Evolutionary conservation across 345 rosid genomes (phyloP).

Genomic region (Turnera subulata): DNA sequence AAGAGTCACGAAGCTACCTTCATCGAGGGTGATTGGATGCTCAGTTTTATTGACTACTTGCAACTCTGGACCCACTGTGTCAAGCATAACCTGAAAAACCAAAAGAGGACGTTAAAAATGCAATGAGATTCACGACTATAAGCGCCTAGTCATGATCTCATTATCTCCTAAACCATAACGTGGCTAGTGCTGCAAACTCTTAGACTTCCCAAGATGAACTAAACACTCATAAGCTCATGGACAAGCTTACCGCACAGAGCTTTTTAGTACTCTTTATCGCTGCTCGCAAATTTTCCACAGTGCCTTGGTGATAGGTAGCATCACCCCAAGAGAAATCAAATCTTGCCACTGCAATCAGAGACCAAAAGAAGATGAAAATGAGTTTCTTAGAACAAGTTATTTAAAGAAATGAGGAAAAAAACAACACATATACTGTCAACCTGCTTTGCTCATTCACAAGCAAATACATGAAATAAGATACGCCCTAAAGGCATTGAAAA

Average conservation of each 20-base stretch:
- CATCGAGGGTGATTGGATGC: slow-evolving; percentile 49
- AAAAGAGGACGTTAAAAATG: slow-evolving; percentile 4
- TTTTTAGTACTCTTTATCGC: slow-evolving; percentile 78
- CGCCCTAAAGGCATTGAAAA: not conserved
- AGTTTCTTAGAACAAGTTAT: no score
- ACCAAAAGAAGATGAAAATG: not conserved
- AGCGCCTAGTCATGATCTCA: no score
- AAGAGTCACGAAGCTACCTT: slow-evolving; percentile 41
- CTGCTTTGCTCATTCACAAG: not conserved
- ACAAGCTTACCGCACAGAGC: slow-evolving; percentile 75
- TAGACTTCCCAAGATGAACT: no score
- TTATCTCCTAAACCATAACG: no score
- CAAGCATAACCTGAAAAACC: slow-evolving; percentile 59
- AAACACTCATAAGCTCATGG: no score
- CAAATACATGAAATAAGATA: not conserved
- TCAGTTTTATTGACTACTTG: slow-evolving; percentile 50
- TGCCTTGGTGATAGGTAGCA: slow-evolving; percentile 75
- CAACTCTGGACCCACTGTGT: slow-evolving; percentile 65
- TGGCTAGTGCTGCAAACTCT: no score
- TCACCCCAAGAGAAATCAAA: slow-evolving; percentile 93
- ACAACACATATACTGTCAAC: not conserved
- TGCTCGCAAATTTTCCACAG: slow-evolving; percentile 68
- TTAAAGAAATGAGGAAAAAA: not conserved
- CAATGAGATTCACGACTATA: no score
- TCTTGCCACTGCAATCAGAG: slow-evolving; percentile 62